Evolutionary conservation across 805 yeast genomes (phyloP), one percentile per base, ranked within the genome.

Genomic region (Schwanniomyces yamadae): DNA sequence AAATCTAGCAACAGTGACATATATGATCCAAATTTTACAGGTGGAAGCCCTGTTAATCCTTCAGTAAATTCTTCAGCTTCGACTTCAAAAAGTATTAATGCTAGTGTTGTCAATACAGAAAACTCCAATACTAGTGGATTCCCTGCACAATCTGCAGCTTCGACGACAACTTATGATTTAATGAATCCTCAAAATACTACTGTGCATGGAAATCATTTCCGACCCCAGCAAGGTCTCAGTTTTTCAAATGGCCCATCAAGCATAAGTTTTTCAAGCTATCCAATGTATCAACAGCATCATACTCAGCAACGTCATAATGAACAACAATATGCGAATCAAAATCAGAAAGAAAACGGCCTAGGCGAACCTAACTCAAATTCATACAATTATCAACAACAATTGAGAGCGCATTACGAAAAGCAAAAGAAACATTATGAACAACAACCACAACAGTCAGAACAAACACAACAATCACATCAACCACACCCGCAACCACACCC

Each of bases 181-280:
- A 48, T 55, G 50, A 47, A 46, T 33, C 47, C 49, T 27, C 50
- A 39, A 24, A 34, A 31, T 11, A 42, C 38, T 22, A 21, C 40
- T n/a, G 23, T 38, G 16, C 30, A 49, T 5, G 47, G 51, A 10
- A 48, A 48, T 37, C 61, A 54, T 23, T 57, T 55, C 41, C 49
- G 49, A 20, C 59, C 59, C 3, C 57, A 54, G 16, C 54, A 52
- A 39, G 56, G 58, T 14, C 45, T 57, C 17, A 53, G 44, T 36
- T 57, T 55, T 28, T 33, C 49, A n/a, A 41, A 44, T 18, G 46
- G 45, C 7, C 39, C 48, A 12, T 42, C 54, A 11, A 40, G 44
- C 15, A 14, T 37, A 16, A 38, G 35, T 26, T 36, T 46, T 33
- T 33, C 48, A 31, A 48, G 41, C 22, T 48, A 43, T 36, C 40